These are phyloP conservation scores for Fraxinus albicans DNA, from an alignment of 305 asterid genomes.

Conservation along the genomic window DNA sequence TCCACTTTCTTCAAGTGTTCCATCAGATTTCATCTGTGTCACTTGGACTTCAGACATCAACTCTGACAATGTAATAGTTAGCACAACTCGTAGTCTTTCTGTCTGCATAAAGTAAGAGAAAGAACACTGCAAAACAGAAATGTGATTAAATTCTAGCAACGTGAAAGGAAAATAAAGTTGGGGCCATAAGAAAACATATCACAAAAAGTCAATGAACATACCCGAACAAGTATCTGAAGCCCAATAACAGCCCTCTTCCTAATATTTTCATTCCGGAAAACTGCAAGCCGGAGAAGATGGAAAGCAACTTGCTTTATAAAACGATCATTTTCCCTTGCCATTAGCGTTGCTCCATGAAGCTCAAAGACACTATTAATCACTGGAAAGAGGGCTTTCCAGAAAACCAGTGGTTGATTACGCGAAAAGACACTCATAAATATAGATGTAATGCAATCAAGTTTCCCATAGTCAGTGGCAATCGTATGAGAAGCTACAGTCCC, in stretches of 20 bases:
- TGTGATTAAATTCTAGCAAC: slow-evolving; percentile 9
- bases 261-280: slow-evolving; percentile 80
- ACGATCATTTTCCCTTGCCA: slow-evolving; percentile 99
- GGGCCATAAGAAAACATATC: slow-evolving; percentile 13
- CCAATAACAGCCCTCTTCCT: slow-evolving; percentile 94
- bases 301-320: slow-evolving; percentile 94
- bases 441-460: slow-evolving; percentile 94
- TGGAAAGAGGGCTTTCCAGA: slow-evolving; percentile 91
- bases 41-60: slow-evolving; percentile 99
- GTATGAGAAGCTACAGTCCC: slow-evolving; percentile 73
- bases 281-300: slow-evolving; percentile 95
- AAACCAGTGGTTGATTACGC: slow-evolving; percentile 81
- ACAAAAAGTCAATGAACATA: slow-evolving; percentile 29
- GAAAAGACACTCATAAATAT: slow-evolving; percentile 80
- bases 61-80: slow-evolving; percentile 92
- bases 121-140: slow-evolving; percentile 66
- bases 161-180: slow-evolving; percentile 7
- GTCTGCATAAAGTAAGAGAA: slow-evolving; percentile 80
- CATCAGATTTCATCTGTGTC: slow-evolving; percentile 92
- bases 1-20: slow-evolving; percentile 91
- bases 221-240: slow-evolving; percentile 95
- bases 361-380: slow-evolving; percentile 79
- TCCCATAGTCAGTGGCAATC: slow-evolving; percentile 96
- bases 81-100: slow-evolving; percentile 84
- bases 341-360: slow-evolving; percentile 91